Percentiles rank a stretch among this genome's conserved stretches.
These are phyloP conservation scores for Cercospora sp. DNA, from an alignment of 2,329 filamentous ascomycete genomes.

Conservation along the genomic window DNA sequence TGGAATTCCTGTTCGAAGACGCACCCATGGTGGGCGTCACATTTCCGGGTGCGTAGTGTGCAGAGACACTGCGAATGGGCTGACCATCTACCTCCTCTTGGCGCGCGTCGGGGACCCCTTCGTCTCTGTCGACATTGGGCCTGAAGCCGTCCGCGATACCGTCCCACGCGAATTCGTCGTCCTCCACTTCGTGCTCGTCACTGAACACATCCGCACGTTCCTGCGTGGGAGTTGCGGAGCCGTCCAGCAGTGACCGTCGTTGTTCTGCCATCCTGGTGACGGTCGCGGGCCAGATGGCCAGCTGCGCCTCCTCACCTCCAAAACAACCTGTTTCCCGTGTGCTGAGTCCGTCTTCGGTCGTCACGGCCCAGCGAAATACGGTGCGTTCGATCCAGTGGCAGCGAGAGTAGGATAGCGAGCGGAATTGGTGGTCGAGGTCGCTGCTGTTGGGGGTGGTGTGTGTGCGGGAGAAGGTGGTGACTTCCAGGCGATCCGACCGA, in stretches of 20 bases:
- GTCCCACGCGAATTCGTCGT: conserved; percentile 45
- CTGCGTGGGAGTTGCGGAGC: conserved; percentile 31
- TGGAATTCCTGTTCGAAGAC: conserved; percentile 35
- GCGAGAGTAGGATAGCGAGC: conserved; percentile 10
- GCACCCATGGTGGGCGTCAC: conserved; percentile 18
- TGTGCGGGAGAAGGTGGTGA: conserved; percentile 1
- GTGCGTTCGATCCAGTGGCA: not conserved
- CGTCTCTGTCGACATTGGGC: conserved; percentile 38
- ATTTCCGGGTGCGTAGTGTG: conserved; percentile 33
- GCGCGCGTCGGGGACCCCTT: conserved; percentile 23
- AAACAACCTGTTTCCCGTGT: conserved; percentile 13
- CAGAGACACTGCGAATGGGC: conserved; percentile 36
- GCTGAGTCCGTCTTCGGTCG: conserved; percentile 4
- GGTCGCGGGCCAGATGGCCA: conserved; percentile 25
- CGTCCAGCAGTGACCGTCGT: conserved; percentile 33
- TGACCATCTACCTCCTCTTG: conserved; percentile 29
- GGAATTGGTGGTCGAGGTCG: conserved; percentile 4
- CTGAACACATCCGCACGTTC: conserved; percentile 50
- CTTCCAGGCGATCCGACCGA: conserved; percentile 7
- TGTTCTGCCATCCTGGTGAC: conserved; percentile 27
- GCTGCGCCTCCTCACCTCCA: conserved; percentile 27
- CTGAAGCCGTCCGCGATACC: conserved; percentile 50
- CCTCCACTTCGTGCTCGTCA: conserved; percentile 50
- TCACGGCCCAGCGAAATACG: conserved; percentile 1
- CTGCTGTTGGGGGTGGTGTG: not conserved